Base-by-base conservation (phyloP, 495 filamentous ascomycete genomes). In the Aspergillus funiculosus region DNA sequence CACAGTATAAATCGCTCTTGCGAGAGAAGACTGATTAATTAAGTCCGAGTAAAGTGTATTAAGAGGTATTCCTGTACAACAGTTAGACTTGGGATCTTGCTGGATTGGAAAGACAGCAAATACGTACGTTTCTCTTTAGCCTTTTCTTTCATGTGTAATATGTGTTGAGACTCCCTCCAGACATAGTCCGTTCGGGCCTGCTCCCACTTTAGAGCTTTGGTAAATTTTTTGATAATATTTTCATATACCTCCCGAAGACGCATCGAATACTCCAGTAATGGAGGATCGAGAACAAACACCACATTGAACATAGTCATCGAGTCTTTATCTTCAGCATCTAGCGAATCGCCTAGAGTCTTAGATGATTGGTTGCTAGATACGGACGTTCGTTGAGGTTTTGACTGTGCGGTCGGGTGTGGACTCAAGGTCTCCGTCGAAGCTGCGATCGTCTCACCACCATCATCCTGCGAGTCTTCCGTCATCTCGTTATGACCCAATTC, bases 231-330 rank as follows among this genome's bases (percentile, higher is more conserved):
- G 52, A 87, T 84, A 17, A 95, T 82, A 59, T 95, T 81, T 41
- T 87, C 76, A 58, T 90, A 94, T 59, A 96, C 82, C 39, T 91
- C 81, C 43, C 81, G 76, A 35, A 89, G 74, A 15, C 88, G 73
- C 38, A 81, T 69, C 35, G 83, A 82, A 53, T 83, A 83, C 61
- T 94, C 87, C 30, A 86, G 66, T 37, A 82, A 74, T 27, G 86
- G 85, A 2, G 87, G 83, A 56, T 86, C 82, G 37, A 95, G 66
- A 25, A 95, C 85, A 65, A 96, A 97, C 10, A 95, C 87, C 25
- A 96, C 79, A 66, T 97, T 89, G 62, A 98, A 98, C 89, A 96
- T 95, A 17, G 80, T 89, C 86, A 98, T 90, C 31, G 72, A 65
- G 39, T 73, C 73, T 43, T 64, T 71, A 39, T 83, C 78, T 48